These are phyloP conservation scores for Wickerhamia fluorescens DNA, from an alignment of 805 yeast genomes.

Conservation along the genomic window DNA sequence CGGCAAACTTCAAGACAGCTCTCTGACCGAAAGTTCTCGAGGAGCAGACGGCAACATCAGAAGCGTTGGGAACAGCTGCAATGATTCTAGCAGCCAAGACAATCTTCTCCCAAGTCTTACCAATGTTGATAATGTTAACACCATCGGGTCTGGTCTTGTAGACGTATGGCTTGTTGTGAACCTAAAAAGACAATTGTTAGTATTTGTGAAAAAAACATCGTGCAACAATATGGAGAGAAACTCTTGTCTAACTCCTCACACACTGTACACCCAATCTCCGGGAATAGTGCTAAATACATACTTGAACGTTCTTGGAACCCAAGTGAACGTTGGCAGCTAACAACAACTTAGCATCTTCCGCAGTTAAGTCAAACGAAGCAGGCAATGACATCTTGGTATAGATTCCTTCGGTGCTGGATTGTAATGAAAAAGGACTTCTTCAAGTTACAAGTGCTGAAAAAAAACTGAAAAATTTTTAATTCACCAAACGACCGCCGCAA, in stretches of 20 bases:
- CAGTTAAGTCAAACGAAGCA: constrained; percentile 86
- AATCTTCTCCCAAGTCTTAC: constrained; percentile 99
- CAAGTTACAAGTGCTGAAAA: no score
- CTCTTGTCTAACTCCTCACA: no score
- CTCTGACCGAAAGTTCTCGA: constrained; percentile 99
- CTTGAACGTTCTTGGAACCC: constrained; percentile 99
- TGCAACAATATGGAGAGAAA: no score
- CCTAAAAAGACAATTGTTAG: no score
- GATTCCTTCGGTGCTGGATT: constrained; percentile 1
- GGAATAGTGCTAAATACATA: no score
- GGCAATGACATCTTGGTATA: constrained; percentile 61
- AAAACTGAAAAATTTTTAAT: no score
- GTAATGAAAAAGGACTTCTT: no score
- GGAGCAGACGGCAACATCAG: constrained; percentile 97
- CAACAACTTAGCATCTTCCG: constrained; percentile 97
- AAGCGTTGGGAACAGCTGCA: constrained; percentile 98
- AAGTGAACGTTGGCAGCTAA: constrained; percentile 99
- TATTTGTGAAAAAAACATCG: no score
- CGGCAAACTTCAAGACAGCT: constrained; percentile 98
- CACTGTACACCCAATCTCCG: no score
- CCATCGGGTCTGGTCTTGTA: constrained; percentile 99
- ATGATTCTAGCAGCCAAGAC: constrained; percentile 99
- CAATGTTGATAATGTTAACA: constrained; percentile 96
- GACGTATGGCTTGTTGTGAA: constrained; percentile 95
- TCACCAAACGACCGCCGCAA: no score